Evolutionary conservation across 2,329 filamentous ascomycete species (phyloP), one percentile per base, ranked within the genome.

Genomic region (Claviceps sp.): DNA sequence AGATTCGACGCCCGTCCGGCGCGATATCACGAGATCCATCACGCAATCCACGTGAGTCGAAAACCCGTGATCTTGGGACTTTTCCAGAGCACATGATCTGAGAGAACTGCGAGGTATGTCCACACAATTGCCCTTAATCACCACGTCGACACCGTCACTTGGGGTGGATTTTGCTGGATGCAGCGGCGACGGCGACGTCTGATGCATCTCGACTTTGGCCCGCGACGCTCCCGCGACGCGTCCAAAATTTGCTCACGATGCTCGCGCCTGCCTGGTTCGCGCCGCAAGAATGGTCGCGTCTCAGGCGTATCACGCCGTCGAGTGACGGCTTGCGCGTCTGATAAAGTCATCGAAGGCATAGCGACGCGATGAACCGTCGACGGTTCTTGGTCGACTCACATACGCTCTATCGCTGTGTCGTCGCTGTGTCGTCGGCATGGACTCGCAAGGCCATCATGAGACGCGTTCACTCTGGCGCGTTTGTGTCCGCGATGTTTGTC

Each of bases 1-100:
- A 65, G 51, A 57, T 61, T 59, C 53, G 56, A 59, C 58, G 47
- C 47, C 53, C 46, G 52, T 37, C 42, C 40, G 56, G 59, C 69
- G 68, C 69, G 69, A 71, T 69, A 72, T 72, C 70, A 72, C 70
- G 70, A 72, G 70, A 68, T 71, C 65, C 63, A 66, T 67, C 67
- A 66, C 67, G 62, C 64, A 66, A 65, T 68, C 68, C 68, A 71
- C 69, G 68, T 71, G 69, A 70, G 66, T 61, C 58, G 58, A 56
- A 64, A 68, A 68, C 68, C 69, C 69, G 69, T 71, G 69, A 71
- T 72, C 66, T 68, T 63, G 59, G 55, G 56, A 56, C 9, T 34
- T 58, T 57, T 56, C 56, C 59, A 60, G 50, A 64, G 67, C 69
- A 71, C 69, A 71, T 71, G 69, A 71, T 71, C 68, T 64, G 60